Evolutionary conservation across 2,329 filamentous ascomycete species (phyloP).

Genomic region (Zelopaecilomyces penicillatus): DNA sequence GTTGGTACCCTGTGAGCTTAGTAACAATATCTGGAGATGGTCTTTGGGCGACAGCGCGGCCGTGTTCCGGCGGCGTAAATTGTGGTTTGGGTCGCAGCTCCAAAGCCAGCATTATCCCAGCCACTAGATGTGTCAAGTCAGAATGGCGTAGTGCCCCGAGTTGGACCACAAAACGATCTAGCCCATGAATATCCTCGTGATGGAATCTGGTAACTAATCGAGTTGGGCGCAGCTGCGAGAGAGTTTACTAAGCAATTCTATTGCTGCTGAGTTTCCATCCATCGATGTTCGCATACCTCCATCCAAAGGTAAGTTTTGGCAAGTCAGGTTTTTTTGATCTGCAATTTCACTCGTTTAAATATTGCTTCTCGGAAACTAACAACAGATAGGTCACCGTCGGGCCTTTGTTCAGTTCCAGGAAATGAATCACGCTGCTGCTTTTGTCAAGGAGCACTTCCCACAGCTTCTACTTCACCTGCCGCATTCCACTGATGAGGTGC

Average conservation of each 20-base stretch:
- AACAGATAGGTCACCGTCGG: slow-evolving; percentile 27
- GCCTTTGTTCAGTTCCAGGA: slow-evolving; percentile 35
- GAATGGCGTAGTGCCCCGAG: too few species aligned
- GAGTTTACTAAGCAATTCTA: slow-evolving; percentile 24
- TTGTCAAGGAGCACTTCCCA: slow-evolving; percentile 36
- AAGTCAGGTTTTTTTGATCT: background rate
- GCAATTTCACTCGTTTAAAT: background rate
- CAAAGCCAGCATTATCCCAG: too few species aligned
- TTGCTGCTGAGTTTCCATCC: slow-evolving; percentile 26
- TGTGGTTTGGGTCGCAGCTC: too few species aligned
- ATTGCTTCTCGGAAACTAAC: slow-evolving; percentile 8
- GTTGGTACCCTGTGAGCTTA: slow-evolving; percentile 30
- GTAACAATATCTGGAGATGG: background rate
- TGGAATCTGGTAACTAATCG: slow-evolving; percentile 6
- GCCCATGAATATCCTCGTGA: too few species aligned
- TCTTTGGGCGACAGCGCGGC: too few species aligned
- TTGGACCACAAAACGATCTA: too few species aligned
- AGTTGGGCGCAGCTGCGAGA: slow-evolving; percentile 25
- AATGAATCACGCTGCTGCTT: slow-evolving; percentile 30
- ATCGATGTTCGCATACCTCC: slow-evolving; percentile 32
- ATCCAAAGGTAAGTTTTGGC: slow-evolving; percentile 21
- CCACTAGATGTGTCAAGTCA: too few species aligned
- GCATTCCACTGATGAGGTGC: slow-evolving; percentile 28
- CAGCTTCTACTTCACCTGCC: slow-evolving; percentile 28
- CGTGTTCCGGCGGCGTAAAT: too few species aligned